A percentile compares a stretch with the other conserved stretches of the same genome.
Conservation (phyloP, 192 early-diverging fungal genomes). For the Podila verticillata region DNA sequence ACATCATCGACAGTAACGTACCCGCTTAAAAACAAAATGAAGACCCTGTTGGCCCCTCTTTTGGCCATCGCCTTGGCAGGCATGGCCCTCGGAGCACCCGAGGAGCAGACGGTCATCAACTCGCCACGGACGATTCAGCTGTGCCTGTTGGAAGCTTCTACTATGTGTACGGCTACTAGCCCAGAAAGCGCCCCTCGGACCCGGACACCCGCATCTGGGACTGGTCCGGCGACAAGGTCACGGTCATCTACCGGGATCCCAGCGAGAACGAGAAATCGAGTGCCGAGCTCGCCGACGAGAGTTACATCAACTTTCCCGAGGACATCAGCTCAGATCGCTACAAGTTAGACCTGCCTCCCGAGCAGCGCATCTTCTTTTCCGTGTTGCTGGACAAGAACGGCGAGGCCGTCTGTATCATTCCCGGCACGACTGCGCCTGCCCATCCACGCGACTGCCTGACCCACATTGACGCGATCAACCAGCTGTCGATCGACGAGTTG, state of each 20-base stretch:
- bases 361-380: neutral
- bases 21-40: slow-evolving; percentile 16
- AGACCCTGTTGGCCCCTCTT: slow-evolving; percentile 6
- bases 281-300: neutral
- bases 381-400: slow-evolving; percentile 3
- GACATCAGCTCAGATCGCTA: neutral
- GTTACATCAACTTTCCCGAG: no score
- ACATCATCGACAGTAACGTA: no score
- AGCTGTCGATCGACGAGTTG: neutral
- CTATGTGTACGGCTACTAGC: slow-evolving; percentile 9
- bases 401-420: neutral
- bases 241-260: slow-evolving; percentile 12
- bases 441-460: neutral
- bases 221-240: neutral
- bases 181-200: slow-evolving; percentile 6
- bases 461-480: neutral
- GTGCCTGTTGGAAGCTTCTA: neutral
- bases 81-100: neutral
- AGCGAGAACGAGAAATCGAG: slow-evolving; percentile 12
- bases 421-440: neutral
- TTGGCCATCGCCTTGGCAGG: slow-evolving; percentile 1
- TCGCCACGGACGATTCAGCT: neutral
- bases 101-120: neutral
- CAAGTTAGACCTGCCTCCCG: neutral
- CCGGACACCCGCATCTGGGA: neutral